phyloP scores from a whole-genome alignment of 2,329 filamentous ascomycete species.

The Calonectria leucothoes region DNA sequence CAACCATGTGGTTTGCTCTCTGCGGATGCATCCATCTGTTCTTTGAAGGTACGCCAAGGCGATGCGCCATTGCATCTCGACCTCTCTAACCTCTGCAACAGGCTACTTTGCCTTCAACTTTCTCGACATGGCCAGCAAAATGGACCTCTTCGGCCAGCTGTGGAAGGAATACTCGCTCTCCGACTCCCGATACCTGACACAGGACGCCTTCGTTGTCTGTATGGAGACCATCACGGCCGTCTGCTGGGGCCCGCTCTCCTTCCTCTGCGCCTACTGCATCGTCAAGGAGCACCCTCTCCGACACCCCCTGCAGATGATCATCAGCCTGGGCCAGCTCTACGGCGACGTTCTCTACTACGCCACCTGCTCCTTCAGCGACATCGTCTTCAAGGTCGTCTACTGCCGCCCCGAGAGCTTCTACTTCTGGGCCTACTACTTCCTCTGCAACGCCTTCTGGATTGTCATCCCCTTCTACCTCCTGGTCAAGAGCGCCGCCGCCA shows the following conservation, averaged over 20 bases:
- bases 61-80: neutral
- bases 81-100: conserved; percentile 27
- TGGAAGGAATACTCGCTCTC: conserved; percentile 71
- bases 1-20: conserved; percentile 81
- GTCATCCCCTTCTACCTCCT: conserved; percentile 56
- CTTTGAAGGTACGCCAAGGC: conserved; percentile 50
- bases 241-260: conserved; percentile 65
- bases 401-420: conserved; percentile 64
- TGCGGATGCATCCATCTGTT: conserved; percentile 66
- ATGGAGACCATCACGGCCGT: conserved; percentile 67
- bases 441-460: conserved; percentile 66
- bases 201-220: conserved; percentile 64
- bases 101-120: conserved; percentile 63
- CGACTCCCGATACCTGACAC: conserved; percentile 66
- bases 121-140: conserved; percentile 51
- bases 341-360: conserved; percentile 64
- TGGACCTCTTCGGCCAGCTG: conserved; percentile 62
- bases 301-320: conserved; percentile 59
- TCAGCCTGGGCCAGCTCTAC: conserved; percentile 63
- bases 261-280: conserved; percentile 58
- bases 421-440: conserved; percentile 65
- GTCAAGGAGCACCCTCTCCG: conserved; percentile 57
- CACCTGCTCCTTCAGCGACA: conserved; percentile 57
- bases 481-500: conserved; percentile 41
- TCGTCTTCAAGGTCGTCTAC: conserved; percentile 53